Conservation (phyloP, 257 asterid genomes). For the Solanum verrucosum region DNA sequence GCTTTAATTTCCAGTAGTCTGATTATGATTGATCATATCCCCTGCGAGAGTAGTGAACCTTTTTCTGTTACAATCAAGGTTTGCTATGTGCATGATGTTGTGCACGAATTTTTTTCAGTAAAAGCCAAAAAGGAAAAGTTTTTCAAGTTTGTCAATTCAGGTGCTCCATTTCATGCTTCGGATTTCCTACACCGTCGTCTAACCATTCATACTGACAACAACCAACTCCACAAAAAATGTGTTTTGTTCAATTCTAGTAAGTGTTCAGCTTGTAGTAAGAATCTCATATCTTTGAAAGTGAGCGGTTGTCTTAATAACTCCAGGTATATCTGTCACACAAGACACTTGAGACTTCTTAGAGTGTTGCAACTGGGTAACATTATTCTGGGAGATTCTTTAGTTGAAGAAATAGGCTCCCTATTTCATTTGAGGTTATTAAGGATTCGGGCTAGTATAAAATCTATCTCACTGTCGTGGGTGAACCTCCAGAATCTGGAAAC, state of each 20-base stretch:
- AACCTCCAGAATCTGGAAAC: not conserved
- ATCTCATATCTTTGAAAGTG: not conserved
- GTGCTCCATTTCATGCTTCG: not conserved
- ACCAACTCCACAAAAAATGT: not conserved
- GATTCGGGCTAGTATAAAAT: not conserved
- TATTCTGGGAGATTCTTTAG: not conserved
- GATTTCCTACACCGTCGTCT: not conserved
- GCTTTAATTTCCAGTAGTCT: slow-evolving; percentile 13
- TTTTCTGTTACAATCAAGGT: not conserved
- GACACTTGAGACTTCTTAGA: slow-evolving; percentile 2
- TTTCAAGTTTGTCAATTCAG: not conserved
- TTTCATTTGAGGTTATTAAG: not conserved
- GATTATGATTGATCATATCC: not conserved
- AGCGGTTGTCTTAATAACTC: accelerated
- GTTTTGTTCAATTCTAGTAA: not conserved
- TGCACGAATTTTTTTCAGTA: slow-evolving; percentile 5
- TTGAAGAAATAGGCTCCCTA: not conserved
- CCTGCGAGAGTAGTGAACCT: not conserved
- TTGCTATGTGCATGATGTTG: slow-evolving; percentile 11
- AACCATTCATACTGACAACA: accelerated
- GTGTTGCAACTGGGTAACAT: slow-evolving; percentile 2
- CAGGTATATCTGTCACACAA: not conserved
- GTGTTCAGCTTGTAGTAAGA: not conserved
- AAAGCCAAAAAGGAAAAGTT: slow-evolving; percentile 1
- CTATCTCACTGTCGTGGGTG: not conserved